These are phyloP conservation scores for Aspergillus intermedius DNA, from an alignment of 2,329 filamentous ascomycete species.

Conservation along the genomic window DNA sequence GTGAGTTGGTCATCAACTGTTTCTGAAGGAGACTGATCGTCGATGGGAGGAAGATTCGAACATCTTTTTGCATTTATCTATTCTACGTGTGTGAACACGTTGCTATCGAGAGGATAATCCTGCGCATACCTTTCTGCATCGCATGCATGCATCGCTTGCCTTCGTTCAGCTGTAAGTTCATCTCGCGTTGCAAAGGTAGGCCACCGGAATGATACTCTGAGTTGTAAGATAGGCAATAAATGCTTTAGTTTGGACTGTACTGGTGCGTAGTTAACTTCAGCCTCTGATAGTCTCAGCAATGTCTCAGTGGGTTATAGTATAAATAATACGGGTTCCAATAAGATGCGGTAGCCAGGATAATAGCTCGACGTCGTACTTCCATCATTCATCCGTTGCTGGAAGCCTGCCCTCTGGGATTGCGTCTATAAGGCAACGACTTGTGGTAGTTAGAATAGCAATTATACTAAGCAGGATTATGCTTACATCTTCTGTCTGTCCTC, in stretches of 20 bases:
- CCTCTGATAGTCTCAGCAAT: too few relatives aligned
- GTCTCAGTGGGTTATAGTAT: too few relatives aligned
- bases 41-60: not conserved
- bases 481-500: too few relatives aligned
- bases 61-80: not conserved
- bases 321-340: too few relatives aligned
- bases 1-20: constrained; percentile 21
- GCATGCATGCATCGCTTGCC: constrained; percentile 1
- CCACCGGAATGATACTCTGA: not conserved
- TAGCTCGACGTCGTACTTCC: too few relatives aligned
- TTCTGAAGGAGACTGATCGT: constrained; percentile 12
- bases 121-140: constrained; percentile 2
- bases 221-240: not conserved
- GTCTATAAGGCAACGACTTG: too few relatives aligned
- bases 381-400: too few relatives aligned
- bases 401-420: too few relatives aligned
- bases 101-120: not conserved
- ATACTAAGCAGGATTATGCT: too few relatives aligned
- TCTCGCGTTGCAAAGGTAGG: constrained; percentile 12
- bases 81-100: not conserved
- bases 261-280: too few relatives aligned
- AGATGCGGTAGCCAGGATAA: too few relatives aligned
- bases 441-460: too few relatives aligned
- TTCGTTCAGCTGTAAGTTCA: constrained; percentile 3
- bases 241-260: not conserved